Base-by-base conservation (phyloP, 345 rosid species). In the Murraya paniculata region DNA sequence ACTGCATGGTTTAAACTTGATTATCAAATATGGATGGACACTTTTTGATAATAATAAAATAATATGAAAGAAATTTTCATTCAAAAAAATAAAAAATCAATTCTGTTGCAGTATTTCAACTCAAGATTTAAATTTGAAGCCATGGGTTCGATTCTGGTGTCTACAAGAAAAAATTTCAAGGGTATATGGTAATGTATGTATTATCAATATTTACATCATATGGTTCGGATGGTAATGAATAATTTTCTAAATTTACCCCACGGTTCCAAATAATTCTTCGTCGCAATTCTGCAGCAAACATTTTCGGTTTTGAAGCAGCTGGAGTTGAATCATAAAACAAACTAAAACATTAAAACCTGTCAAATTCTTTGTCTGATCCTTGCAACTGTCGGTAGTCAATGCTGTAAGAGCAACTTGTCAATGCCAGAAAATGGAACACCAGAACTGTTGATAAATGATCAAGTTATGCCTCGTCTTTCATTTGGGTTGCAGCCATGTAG, bases 391-490 rank as follows among this genome's bases (percentile, higher is more conserved):
- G 31, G 64, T 9, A 13, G 25, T 27, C 59, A 70, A 39, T 19
- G 24, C 41, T 14, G 27, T 5, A 53, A 9, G 27, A 21, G 31
- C 7, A 71, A 53, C n/a, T 39, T 13, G 55, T 16, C 5, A 24
- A 38, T 21, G 69, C 50, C 73, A 65, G 59, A 76, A 64, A 60
- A 7, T 24, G 24, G 60, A 71, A 72, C 62, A 61, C 28, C 13
- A 67, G 16, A 24, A 24, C 55, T n/a, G 25, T 73, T 38, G 66
- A 39, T 1, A 41, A 68, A 39, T 35, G 50, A 35, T 66, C 38
- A 41, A 30, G 7, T 45, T 4, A 38, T 50, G 9, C 53, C 22
- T 2, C 18, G 16, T 24, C 67, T 65, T 21, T 59, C 38, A 31
- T 28, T 50, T 74, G 27, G 13, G 35, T 53, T 0, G n/a, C 7